Base-by-base conservation (phyloP, 2,329 filamentous ascomycete genomes). In the Dactylonectria estremocensis region DNA sequence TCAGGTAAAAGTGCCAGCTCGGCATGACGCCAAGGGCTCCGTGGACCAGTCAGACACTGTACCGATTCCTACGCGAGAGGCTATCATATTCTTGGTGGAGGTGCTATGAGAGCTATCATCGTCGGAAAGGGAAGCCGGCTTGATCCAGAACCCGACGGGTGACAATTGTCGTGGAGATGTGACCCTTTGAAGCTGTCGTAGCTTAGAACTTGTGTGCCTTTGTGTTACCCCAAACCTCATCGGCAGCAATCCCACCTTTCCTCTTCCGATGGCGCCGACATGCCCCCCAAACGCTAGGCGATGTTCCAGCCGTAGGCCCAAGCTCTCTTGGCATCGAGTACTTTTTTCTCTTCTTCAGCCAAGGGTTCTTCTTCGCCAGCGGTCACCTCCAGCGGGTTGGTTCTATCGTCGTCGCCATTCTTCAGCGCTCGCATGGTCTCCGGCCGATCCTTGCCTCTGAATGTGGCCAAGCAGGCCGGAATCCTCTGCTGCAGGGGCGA, bases 401-500 rank as follows among this genome's bases (percentile, higher is more conserved):
- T 28, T 43, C 16, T 43, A 14, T 43, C 14, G 14, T 43, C 14
- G 40, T 43, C 40, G 24, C 24, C 24, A 28, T 28, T 55, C 24
- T 28, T 18, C 8, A n/a, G 40, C 16, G 14, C 40, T 43, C 5
- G 37, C 16, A 43, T n/a, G 6, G 40, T 8, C 40, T 43, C 40
- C 16, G 40, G 40, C 40, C 16, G 40, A 63, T 63, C 61, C 33
- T 22, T 63, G 24, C 52, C 48, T 28, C n/a, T 22, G 7, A 45
- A 55, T 43, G 28, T n/a, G 31, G 45, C 53, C 61, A 56, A 63
- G 45, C 52, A 45, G 53, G 20, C 40, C 43, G n/a, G 62, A 61
- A 56, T 35, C 49, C 52, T 65, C 43, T 49, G 56, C 56, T 60
- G 43, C 62, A 65, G 62, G 56, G 62, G 37, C 28, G 16, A 49